Evolutionary conservation across 345 rosid species (phyloP), one percentile per base, ranked within the genome.

Genomic region (Viola odorata): DNA sequence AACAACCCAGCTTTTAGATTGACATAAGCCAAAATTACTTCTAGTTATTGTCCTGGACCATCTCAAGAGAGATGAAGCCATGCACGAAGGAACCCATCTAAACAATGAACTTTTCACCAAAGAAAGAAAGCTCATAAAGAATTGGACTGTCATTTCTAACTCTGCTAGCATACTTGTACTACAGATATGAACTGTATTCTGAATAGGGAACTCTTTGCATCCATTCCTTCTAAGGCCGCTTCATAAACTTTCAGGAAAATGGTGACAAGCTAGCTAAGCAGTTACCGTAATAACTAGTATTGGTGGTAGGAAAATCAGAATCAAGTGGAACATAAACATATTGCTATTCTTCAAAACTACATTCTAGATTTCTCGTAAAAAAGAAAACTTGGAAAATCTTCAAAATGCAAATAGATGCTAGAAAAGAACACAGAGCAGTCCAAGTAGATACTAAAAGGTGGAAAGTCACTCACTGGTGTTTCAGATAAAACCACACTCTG

Each of bases 401-500:
- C 32, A 23, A 23, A 23, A 23, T 23, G 2, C 32, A 23, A 23
- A 23, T 23, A 2, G 32, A 23, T 23, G 32, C 32, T 23, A 23
- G 32, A 1, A 23, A 23, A 23, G 32, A 23, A 23, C 32, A 23
- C 32, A 23, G 32, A 23, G 32, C 32, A 23, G 32, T 23, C 32
- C 32, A 23, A 23, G 1, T 23, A 23, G 2, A 23, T 23, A 23
- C 32, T 23, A 23, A 23, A 23, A 23, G 32, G 32, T 23, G 32
- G 32, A 23, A 23, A 23, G 32, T 23, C 32, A 62, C 73, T 55
- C 56, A 66, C 69, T n/a, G 67, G 63, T 23, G 64, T 59, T 51
- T 66, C 48, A 57, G 73, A 69, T 57, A 69, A 56, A 57, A 62
- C 47, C 45, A 42, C 68, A 69, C 53, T 69, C 54, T 63, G 63